phyloP scores from a whole-genome alignment of 441 rosid species.

The Cnidoscolus chayamansa region DNA sequence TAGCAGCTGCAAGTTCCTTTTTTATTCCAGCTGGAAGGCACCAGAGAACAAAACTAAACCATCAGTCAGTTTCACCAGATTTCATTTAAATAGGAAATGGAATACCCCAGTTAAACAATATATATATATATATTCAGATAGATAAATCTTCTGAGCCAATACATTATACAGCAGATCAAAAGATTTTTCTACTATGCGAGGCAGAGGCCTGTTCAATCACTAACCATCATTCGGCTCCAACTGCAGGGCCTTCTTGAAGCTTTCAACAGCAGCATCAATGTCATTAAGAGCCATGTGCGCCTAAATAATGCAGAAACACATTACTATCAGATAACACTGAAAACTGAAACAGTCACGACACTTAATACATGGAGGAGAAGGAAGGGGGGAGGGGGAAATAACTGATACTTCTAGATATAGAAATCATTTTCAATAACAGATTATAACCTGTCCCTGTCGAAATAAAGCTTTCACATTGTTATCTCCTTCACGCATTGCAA shows the following conservation, averaged over 20 bases:
- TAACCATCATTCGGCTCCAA: slow-evolving; percentile 92
- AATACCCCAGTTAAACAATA: no score
- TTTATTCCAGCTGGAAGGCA: slow-evolving; percentile 65
- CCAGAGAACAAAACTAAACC: slow-evolving; percentile 15
- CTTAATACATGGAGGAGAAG: neutral
- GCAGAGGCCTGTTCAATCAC: slow-evolving; percentile 11
- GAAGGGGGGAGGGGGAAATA: no score
- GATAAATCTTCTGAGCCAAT: no score
- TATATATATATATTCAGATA: no score
- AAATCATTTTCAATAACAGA: slow-evolving; percentile 11
- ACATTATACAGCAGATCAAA: no score
- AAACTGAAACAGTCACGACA: no score
- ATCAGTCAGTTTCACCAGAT: slow-evolving; percentile 13
- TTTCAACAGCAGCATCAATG: slow-evolving; percentile 86
- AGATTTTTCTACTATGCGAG: no score
- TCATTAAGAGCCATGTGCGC: slow-evolving; percentile 86
- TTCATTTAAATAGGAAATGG: neutral
- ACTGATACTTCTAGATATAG: neutral
- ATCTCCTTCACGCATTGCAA: slow-evolving; percentile 87
- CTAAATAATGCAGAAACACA: slow-evolving; percentile 33
- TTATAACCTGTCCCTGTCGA: slow-evolving; percentile 91
- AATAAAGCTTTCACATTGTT: slow-evolving; percentile 85
- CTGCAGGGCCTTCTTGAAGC: slow-evolving; percentile 77
- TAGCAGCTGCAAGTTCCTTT: slow-evolving; percentile 72
- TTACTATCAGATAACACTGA: neutral